Evolutionary conservation across 176 grass and related monocot species (phyloP).

Genomic region (Ensete ventricosum): DNA sequence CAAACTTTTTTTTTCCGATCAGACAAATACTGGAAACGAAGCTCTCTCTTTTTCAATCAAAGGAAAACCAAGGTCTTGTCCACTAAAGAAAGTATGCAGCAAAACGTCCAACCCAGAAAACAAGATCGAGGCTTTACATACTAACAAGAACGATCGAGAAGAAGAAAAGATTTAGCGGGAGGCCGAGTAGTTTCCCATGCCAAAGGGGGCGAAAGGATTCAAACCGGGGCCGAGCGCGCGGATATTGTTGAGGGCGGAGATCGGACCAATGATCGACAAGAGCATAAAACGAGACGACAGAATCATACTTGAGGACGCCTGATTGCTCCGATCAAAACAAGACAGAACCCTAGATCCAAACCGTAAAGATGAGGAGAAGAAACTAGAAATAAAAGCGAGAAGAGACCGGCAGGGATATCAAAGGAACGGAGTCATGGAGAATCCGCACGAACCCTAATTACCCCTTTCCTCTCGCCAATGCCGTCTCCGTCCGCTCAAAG

Average conservation of each 20-base stretch:
- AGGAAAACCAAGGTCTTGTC: neutral
- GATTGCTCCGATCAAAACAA: neutral
- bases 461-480: too few species aligned
- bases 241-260: constrained; percentile 43
- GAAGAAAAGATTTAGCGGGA: constrained; percentile 45
- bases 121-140: constrained; percentile 36
- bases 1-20: neutral
- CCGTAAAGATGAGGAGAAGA: neutral
- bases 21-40: neutral
- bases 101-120: neutral
- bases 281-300: constrained; percentile 21
- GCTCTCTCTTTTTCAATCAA: neutral
- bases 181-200: constrained; percentile 78
- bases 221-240: constrained; percentile 75
- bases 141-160: neutral
- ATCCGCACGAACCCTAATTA: neutral
- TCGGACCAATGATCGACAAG: neutral
- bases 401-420: neutral
- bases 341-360: neutral
- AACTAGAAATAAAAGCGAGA: neutral
- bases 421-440: neutral
- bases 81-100: neutral
- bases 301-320: constrained; percentile 37
- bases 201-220: constrained; percentile 83
- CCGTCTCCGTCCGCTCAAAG: neutral